phyloP scores from a whole-genome alignment of 2,329 filamentous ascomycete genomes.

The Ascomycota sp. region DNA sequence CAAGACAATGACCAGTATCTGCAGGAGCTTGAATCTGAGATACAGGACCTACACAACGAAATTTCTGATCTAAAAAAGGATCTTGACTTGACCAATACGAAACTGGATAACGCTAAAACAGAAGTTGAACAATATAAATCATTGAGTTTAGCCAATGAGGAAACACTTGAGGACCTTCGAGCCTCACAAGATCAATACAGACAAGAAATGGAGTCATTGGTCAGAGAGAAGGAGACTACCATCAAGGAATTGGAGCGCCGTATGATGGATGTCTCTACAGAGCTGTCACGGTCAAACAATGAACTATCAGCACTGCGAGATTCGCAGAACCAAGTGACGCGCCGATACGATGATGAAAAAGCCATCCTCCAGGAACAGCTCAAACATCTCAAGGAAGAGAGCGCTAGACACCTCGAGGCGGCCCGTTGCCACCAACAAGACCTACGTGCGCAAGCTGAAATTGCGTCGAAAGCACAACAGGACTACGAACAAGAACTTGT shows the following conservation, averaged over 20 bases:
- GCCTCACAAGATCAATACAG: slow-evolving; percentile 70
- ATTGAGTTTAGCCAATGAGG: slow-evolving; percentile 72
- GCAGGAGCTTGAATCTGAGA: slow-evolving; percentile 35
- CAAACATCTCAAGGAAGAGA: slow-evolving; percentile 61
- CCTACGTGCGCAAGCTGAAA: slow-evolving; percentile 79
- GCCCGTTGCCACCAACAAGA: slow-evolving; percentile 78
- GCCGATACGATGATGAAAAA: slow-evolving; percentile 65
- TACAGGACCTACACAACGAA: slow-evolving; percentile 66
- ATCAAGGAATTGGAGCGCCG: slow-evolving; percentile 69
- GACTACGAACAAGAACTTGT: slow-evolving; percentile 89
- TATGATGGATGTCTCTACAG: slow-evolving; percentile 62
- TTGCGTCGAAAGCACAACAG: slow-evolving; percentile 80
- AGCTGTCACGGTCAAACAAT: slow-evolving; percentile 61
- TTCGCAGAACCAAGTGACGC: slow-evolving; percentile 54
- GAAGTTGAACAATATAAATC: slow-evolving; percentile 77
- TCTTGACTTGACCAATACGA: slow-evolving; percentile 58
- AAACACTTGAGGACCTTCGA: slow-evolving; percentile 61
- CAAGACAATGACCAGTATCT: slow-evolving; percentile 24
- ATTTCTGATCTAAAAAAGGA: slow-evolving; percentile 74
- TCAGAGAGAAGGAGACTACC: slow-evolving; percentile 58
- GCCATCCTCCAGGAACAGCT: slow-evolving; percentile 59
- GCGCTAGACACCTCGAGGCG: slow-evolving; percentile 58
- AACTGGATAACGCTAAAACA: slow-evolving; percentile 61
- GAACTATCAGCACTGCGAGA: slow-evolving; percentile 67
- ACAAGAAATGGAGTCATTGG: slow-evolving; percentile 60